A percentile compares a stretch with the other conserved stretches of the same genome.
Evolutionary conservation across 805 yeast genomes (phyloP).

Genomic region (Metschnikowia continentalis): DNA sequence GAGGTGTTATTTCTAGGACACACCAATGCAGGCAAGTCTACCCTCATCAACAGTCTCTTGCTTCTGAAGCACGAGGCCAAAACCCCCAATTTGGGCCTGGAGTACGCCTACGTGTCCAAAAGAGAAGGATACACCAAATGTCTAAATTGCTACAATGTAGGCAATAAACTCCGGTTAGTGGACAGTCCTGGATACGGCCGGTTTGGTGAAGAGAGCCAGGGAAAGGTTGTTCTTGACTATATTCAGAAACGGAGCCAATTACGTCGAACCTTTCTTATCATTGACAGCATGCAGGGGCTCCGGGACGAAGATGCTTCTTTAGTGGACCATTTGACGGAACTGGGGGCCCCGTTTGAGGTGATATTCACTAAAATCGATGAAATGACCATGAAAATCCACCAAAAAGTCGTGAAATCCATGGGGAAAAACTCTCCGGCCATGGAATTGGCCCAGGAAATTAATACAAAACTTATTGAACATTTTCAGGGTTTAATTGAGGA

Average conservation of each 20-base stretch:
- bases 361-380: conserved; percentile 76
- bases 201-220: conserved; percentile 63
- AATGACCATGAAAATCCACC: conserved; percentile 28
- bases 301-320: conserved; percentile 52
- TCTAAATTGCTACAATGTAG: conserved; percentile 67
- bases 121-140: conserved; percentile 59
- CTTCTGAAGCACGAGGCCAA: conserved; percentile 31
- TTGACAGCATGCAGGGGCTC: conserved; percentile 60
- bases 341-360: conserved; percentile 68
- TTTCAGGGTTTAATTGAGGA: conserved; percentile 35
- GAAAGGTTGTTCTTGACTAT: conserved; percentile 62
- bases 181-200: conserved; percentile 93
- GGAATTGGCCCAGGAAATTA: conserved; percentile 18
- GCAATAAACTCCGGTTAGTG: conserved; percentile 58
- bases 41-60: conserved; percentile 61
- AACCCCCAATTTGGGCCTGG: conserved; percentile 21
- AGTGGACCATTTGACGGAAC: conserved; percentile 43
- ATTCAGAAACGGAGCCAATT: conserved; percentile 51
- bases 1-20: conserved; percentile 76
- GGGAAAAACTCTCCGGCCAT: conserved; percentile 6
- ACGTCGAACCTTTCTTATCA: conserved; percentile 54
- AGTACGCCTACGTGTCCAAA: conserved; percentile 52
- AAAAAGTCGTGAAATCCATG: conserved; percentile 10
- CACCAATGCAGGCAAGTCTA: conserved; percentile 84
- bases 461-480: conserved; percentile 24